phyloP scores from a whole-genome alignment of 2,329 filamentous ascomycete species.

The Alternaria postmessia region DNA sequence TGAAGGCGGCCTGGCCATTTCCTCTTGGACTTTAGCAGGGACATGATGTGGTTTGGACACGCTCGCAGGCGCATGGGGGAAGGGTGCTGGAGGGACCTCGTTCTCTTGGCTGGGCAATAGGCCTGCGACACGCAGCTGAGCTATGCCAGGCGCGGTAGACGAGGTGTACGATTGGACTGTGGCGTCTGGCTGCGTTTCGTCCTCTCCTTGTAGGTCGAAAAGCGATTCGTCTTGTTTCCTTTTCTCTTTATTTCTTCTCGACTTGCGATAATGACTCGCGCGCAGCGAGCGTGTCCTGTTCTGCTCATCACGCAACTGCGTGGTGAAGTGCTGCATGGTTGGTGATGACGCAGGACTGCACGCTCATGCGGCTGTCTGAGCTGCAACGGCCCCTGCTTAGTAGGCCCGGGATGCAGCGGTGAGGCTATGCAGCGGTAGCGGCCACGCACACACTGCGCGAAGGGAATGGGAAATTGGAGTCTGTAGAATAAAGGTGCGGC shows the following conservation, averaged over 20 bases:
- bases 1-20: slow-evolving; percentile 53
- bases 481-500: slow-evolving; percentile 7
- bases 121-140: slow-evolving; percentile 53
- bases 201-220: slow-evolving; percentile 28
- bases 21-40: slow-evolving; percentile 45
- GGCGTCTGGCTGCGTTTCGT: slow-evolving; percentile 13
- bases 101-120: slow-evolving; percentile 48
- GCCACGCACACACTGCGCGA: not conserved
- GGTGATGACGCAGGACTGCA: slow-evolving; percentile 11
- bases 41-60: slow-evolving; percentile 24
- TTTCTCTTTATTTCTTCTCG: slow-evolving; percentile 34
- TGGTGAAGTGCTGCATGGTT: slow-evolving; percentile 47
- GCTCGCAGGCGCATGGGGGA: slow-evolving; percentile 54
- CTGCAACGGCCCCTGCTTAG: slow-evolving; percentile 7
- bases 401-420: slow-evolving; percentile 13
- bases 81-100: slow-evolving; percentile 52
- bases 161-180: slow-evolving; percentile 28
- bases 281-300: slow-evolving; percentile 44
- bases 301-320: slow-evolving; percentile 38
- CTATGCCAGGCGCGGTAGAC: slow-evolving; percentile 32
- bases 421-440: slow-evolving; percentile 5
- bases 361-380: slow-evolving; percentile 14
- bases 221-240: slow-evolving; percentile 20
- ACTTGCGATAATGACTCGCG: slow-evolving; percentile 38
- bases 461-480: not conserved